Evolutionary conservation across 2,329 filamentous ascomycete species (phyloP), one percentile per base, ranked within the genome.

Genomic region (Mycosphaerella sp.): DNA sequence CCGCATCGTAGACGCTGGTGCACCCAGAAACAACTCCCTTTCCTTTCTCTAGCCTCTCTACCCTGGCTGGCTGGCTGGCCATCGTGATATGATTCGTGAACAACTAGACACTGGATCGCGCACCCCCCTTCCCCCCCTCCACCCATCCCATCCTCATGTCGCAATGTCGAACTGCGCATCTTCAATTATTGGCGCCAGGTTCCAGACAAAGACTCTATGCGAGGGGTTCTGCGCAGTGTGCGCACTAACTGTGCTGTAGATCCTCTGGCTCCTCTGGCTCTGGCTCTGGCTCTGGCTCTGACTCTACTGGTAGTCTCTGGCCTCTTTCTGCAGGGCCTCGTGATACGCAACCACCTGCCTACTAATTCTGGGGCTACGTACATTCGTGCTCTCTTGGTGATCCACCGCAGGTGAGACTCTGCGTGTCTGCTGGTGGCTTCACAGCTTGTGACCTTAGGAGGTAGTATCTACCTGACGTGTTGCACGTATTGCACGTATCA

Each of bases 191-290:
- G 36, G 26, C 50, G 53, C 53, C 48, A 56, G 53, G 48, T 4
- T 42, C 39, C 38, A 14, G 54, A 53, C 55, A 58, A 55, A 53
- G 52, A 58, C 44, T 55, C 48, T 36, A 49, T 51, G 53, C 53
- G 46, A 54, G 51, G 54, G 48, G 51, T 21, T 44, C 26, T 26
- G 26, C 40, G 50, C 51, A 44, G 50, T 17, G 14, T 42, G 50
- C 46, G 48, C 53, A 53, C 47, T 41, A 47, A 55, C 50, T 46
- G 54, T 26, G 4, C 26, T 26, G 6, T 4, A 26, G 4, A 26
- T 4, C 26, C 26, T 26, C 26, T 26, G 26, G 6, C 26, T 26
- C 4, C 26, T 26, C 26, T 26, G 26, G 26, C 26, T 17, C 14
- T 17, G 14, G 14, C 14, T 17, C 14, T 17, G 14, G 14, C 14